Evolutionary conservation across 2,329 filamentous ascomycete genomes (phyloP), one percentile per base, ranked within the genome.

Genomic region (Pezicula carpinea): DNA sequence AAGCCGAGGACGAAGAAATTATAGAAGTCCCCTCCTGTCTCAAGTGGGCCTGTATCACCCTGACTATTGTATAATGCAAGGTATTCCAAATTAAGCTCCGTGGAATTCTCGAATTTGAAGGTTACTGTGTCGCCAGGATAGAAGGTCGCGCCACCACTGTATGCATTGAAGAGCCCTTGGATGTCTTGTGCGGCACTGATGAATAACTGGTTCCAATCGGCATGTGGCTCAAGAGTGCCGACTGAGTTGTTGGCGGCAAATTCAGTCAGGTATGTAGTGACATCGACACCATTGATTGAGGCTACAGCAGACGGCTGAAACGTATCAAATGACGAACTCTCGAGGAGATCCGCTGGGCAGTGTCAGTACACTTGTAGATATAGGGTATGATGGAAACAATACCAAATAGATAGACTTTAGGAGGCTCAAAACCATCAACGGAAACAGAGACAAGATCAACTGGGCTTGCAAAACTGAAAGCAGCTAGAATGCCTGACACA

Each of bases 371-470:
- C 4, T 13, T 23, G 8, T 19, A 14, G 5, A 15, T 6, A n/a
- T 10, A 21, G 4, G 14, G 6, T 13, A 7, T 14, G 10, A 11
- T 11, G n/a, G n/a, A 26, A 8, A 14, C n/a, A 40, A 8, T 46
- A 57, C 57, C 49, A 15, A 51, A 44, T 6, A 64, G 35, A 40
- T 68, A 66, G 3, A 66, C 57, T 36, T 66, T 60, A 1, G 68
- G 68, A 5, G 61, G 40, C 43, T 63, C 34, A 5, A 54, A 62
- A 6, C 81, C 82, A 58, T 85, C 79, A 2, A 64, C 49, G 0
- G 80, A 84, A 4, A 83, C 69, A 0, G 80, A 83, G 0, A 83
- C 76, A 2, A 85, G 57, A 44, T 69, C 66, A 53, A 75, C 61
- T 18, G 66, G 65, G 10, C 73, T 69, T 14, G 66, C 71, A 54